Conservation (phyloP, 1,284 basidiomycete genomes). For the Anthracocystis panici-leucophaei region DNA sequence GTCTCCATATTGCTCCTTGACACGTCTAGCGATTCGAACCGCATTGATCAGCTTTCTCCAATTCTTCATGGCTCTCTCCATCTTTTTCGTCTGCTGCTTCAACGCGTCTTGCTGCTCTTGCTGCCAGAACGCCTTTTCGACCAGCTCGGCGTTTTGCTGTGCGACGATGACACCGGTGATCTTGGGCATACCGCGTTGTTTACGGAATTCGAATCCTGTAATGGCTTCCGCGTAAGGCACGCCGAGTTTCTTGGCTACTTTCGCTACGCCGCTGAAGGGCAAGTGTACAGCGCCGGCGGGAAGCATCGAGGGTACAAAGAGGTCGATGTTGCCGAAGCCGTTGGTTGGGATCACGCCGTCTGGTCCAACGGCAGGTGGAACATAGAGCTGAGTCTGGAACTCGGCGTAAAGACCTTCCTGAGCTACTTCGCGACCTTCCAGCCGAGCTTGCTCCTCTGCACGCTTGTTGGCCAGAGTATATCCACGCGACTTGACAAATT, state of each 20-base stretch:
- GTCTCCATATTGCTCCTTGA: constrained; percentile 80
- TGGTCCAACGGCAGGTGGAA: constrained; percentile 78
- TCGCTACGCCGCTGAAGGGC: constrained; percentile 75
- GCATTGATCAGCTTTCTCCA: constrained; percentile 91
- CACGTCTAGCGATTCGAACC: constrained; percentile 82
- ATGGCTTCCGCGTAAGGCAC: constrained; percentile 94
- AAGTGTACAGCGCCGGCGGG: constrained; percentile 87
- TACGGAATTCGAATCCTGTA: constrained; percentile 94
- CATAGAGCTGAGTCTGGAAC: constrained; percentile 87
- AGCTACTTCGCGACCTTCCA: constrained; percentile 67
- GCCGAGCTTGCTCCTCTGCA: constrained; percentile 81
- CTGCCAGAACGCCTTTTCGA: constrained; percentile 90
- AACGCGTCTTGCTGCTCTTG: constrained; percentile 82
- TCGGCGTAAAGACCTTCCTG: constrained; percentile 83
- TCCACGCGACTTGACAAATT: constrained; percentile 87
- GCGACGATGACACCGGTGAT: constrained; percentile 89
- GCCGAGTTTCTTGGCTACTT: constrained; percentile 86
- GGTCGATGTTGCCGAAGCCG: constrained; percentile 94
- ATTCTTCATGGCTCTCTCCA: constrained; percentile 84
- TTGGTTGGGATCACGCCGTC: constrained; percentile 95
- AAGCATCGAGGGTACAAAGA: constrained; percentile 95
- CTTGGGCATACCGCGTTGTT: constrained; percentile 85
- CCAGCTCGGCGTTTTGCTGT: constrained; percentile 78
- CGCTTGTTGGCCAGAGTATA: constrained; percentile 85
- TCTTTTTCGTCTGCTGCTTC: constrained; percentile 77